Base-by-base conservation (phyloP, 2,329 filamentous ascomycete genomes). In the Colletotrichum agaves region DNA sequence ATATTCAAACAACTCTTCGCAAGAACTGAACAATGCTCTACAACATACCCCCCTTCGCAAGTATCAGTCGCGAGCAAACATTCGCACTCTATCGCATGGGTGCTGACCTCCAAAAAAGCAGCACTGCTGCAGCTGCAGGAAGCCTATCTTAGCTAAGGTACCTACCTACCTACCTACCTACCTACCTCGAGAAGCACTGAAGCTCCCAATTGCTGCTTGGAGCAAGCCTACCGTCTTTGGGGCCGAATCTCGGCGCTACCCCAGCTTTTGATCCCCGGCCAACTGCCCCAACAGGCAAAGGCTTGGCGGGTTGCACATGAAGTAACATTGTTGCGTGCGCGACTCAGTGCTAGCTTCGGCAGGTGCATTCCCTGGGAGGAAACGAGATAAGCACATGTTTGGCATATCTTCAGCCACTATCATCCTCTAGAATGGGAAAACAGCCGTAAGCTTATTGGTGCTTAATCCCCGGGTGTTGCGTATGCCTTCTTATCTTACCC, bases 401-500 rank as follows among this genome's bases (percentile, higher is more conserved):
- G 41, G 35, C 58, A 53, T 27, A n/a, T 43, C 27, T 46, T 13
- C 17, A 55, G 23, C 49, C 37, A 27, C n/a, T 23, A 37, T 35
- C 35, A 10, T n/a, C 23, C 37, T 50, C 35, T 57, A 21, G 43
- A 33, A 31, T 37, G 46, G 50, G 10, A 44, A 17, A 35, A 35
- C 52, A 35, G 31, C 60, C 31, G 47, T 5, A 19, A 23, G 31
- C 46, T 53, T 13, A 59, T 67, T 59, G 52, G 53, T 15, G 41
- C 47, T 35, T 47, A 53, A 63, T 63, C 17, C 60, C 60, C 60
- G 60, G 49, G 53, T 27, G 17, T 67, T 59, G 64, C 60, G 60
- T 63, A 59, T 33, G 60, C 46, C 46, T 39, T 58, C 53, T 67
- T 47, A 53, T 64, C 61, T 67, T 53, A 63, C 64, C 64, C 60